These are phyloP conservation scores for Aureobasidium mangrovei DNA, from an alignment of 2,329 filamentous ascomycete species.

Conservation along the genomic window DNA sequence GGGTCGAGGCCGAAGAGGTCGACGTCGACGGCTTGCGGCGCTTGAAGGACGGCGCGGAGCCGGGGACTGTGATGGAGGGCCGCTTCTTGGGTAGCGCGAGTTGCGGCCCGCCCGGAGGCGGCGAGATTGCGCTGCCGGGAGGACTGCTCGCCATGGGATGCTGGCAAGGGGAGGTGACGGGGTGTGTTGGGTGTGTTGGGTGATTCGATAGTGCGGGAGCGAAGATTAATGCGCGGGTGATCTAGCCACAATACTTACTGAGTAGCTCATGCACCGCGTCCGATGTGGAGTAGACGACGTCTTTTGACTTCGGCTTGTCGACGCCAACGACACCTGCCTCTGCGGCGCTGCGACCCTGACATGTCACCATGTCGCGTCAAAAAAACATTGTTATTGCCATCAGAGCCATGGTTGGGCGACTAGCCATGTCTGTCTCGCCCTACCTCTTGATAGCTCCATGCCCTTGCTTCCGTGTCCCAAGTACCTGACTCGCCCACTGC, in stretches of 20 bases:
- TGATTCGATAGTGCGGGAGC: background rate
- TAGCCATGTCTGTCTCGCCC: background rate
- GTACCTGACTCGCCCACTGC: too few relatives aligned
- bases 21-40: constrained; percentile 67
- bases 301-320: too few relatives aligned
- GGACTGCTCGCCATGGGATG: constrained; percentile 14
- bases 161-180: too few relatives aligned
- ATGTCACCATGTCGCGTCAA: background rate
- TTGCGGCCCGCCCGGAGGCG: constrained; percentile 9
- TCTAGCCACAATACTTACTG: too few relatives aligned
- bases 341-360: background rate
- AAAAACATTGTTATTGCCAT: background rate
- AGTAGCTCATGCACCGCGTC: constrained; percentile 2
- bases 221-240: too few relatives aligned
- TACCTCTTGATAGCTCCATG: too few relatives aligned
- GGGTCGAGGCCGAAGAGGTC: constrained; percentile 49
- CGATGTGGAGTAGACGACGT: background rate
- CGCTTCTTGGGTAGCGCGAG: constrained; percentile 54
- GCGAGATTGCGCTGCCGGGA: constrained; percentile 13
- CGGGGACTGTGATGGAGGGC: constrained; percentile 44
- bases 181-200: too few relatives aligned
- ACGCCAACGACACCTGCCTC: too few relatives aligned
- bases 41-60: constrained; percentile 41
- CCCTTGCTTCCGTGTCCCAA: too few relatives aligned
- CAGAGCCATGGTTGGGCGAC: background rate